Evolutionary conservation across 2,329 filamentous ascomycete genomes (phyloP).

Genomic region (Dothidotthia symphoricarpi): DNA sequence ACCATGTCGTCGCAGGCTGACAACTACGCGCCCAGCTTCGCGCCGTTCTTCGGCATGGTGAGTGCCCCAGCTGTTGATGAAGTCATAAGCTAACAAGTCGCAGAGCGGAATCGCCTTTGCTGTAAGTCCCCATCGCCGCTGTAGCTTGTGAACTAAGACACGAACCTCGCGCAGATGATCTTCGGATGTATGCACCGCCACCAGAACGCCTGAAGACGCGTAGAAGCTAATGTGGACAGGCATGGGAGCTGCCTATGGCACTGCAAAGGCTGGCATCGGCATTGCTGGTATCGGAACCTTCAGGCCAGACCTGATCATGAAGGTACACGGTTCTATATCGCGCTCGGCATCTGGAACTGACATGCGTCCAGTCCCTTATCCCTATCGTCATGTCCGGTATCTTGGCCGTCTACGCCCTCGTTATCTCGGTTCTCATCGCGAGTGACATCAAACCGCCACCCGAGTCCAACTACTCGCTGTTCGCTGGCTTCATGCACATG

Average conservation of each 20-base stretch:
- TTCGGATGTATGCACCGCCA: constrained; percentile 66
- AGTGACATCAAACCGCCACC: constrained; percentile 77
- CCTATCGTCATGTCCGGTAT: constrained; percentile 99
- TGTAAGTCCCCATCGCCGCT: constrained; percentile 37
- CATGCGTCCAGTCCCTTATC: constrained; percentile 66
- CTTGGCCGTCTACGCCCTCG: constrained; percentile 94
- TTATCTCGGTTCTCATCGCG: constrained; percentile 93
- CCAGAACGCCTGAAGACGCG: constrained; percentile 1
- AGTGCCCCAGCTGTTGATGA: constrained; percentile 38
- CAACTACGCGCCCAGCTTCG: constrained; percentile 67
- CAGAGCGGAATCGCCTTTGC: constrained; percentile 76
- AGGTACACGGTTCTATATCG: constrained; percentile 55
- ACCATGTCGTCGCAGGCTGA: constrained; percentile 23
- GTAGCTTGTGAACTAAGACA: constrained; percentile 18
- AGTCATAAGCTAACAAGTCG: constrained; percentile 38
- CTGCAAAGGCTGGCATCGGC: constrained; percentile 83
- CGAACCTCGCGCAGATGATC: constrained; percentile 59
- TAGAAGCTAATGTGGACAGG: constrained; percentile 45
- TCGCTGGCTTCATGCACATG: constrained; percentile 91
- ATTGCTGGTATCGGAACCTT: constrained; percentile 84
- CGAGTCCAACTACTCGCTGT: constrained; percentile 72
- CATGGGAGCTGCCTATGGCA: constrained; percentile 78
- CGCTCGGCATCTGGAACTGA: constrained; percentile 18
- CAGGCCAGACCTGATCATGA: constrained; percentile 86
- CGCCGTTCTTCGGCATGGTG: constrained; percentile 87